Conservation (phyloP, 805 yeast genomes). For the Saturnispora silvae region DNA sequence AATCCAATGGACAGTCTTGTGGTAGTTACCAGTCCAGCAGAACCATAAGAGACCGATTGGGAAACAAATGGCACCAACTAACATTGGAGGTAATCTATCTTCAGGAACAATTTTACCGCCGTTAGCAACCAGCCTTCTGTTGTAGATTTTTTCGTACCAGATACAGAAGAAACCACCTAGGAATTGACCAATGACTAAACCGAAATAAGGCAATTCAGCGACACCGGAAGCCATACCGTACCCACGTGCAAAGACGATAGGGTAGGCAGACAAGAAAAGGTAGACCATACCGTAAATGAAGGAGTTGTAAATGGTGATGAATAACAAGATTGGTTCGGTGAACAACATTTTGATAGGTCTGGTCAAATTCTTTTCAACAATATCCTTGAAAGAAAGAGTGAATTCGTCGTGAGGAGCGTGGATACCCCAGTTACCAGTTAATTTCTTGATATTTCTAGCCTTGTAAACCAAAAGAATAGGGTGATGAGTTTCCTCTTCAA, state of each 20-base stretch:
- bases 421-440: slow-evolving; percentile 76
- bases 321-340: slow-evolving; percentile 63
- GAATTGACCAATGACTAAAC: slow-evolving; percentile 59
- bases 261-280: slow-evolving; percentile 64
- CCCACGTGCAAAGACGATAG: slow-evolving; percentile 53
- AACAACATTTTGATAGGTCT: slow-evolving; percentile 62
- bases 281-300: slow-evolving; percentile 75
- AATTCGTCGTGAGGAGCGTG: slow-evolving; percentile 67
- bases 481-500: slow-evolving; percentile 60
- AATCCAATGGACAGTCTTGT: slow-evolving; percentile 63
- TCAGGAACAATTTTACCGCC: slow-evolving; percentile 64
- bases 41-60: slow-evolving; percentile 79
- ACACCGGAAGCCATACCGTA: slow-evolving; percentile 57
- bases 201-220: slow-evolving; percentile 70
- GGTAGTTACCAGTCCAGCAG: slow-evolving; percentile 79
- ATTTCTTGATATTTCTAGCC: slow-evolving; percentile 50
- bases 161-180: slow-evolving; percentile 47
- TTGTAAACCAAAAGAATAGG: slow-evolving; percentile 53
- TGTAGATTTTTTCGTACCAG: slow-evolving; percentile 44
- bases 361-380: slow-evolving; percentile 49
- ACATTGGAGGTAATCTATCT: slow-evolving; percentile 67
- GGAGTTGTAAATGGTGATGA: slow-evolving; percentile 60
- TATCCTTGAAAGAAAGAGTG: slow-evolving; percentile 44
- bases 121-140: slow-evolving; percentile 36
- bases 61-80: slow-evolving; percentile 59